Conservation (phyloP, 2,329 filamentous ascomycete genomes). For the Dothideomycetes sp. region DNA sequence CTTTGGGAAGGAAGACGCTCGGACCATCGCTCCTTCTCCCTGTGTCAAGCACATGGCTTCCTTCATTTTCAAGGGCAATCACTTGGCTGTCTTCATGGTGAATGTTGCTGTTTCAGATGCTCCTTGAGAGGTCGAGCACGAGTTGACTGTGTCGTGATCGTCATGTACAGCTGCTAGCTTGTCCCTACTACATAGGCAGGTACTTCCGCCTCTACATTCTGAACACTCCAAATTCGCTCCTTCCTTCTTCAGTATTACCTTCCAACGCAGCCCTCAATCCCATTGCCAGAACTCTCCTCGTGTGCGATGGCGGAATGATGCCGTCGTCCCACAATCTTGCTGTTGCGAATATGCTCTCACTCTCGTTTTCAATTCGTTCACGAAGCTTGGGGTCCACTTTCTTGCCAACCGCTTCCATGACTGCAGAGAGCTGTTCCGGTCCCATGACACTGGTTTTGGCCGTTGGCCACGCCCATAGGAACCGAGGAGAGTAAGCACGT, state of each 20-base stretch:
- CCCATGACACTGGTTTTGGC: constrained; percentile 97
- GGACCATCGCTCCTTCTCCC: too few species aligned
- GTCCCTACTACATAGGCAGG: too few species aligned
- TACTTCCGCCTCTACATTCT: too few species aligned
- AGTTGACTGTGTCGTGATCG: too few species aligned
- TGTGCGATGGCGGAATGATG: constrained; percentile 42
- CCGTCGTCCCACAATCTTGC: constrained; percentile 74
- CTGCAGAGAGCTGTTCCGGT: constrained; percentile 76
- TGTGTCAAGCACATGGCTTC: too few species aligned
- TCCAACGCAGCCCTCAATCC: constrained; percentile 37
- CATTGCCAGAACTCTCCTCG: constrained; percentile 39
- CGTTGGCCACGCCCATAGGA: constrained; percentile 96
- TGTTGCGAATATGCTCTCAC: constrained; percentile 77
- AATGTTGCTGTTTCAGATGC: too few species aligned
- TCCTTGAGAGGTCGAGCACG: too few species aligned
- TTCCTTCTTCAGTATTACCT: constrained; percentile 25
- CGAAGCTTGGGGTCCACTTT: constrained; percentile 71
- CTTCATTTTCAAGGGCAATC: too few species aligned
- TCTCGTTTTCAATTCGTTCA: constrained; percentile 79
- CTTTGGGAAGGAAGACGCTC: too few species aligned
- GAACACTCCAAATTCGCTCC: constrained; percentile 32
- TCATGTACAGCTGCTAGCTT: too few species aligned
- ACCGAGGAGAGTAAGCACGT: constrained; percentile 79
- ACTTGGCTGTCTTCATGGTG: too few species aligned
- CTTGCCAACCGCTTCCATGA: constrained; percentile 92